phyloP scores from a whole-genome alignment of 2,329 filamentous ascomycete genomes.

The Phialemoniopsis sp. region DNA sequence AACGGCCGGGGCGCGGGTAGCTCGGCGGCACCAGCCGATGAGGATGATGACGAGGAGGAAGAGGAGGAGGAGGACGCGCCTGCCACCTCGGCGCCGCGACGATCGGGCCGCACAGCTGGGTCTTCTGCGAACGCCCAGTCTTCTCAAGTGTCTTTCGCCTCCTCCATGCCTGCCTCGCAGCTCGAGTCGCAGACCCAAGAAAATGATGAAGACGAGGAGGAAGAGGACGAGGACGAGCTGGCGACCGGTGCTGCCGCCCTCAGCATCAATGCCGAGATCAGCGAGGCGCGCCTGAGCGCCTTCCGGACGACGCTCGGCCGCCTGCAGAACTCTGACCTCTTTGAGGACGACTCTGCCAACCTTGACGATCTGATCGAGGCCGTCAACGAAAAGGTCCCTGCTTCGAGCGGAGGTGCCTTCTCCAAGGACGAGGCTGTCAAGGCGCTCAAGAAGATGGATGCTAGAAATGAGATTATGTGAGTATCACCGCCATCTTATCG shows the following conservation, averaged over 20 bases:
- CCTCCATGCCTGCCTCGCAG: slow-evolving; percentile 74
- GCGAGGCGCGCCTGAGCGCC: slow-evolving; percentile 57
- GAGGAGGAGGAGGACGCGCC: slow-evolving; percentile 48
- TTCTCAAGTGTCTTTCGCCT: slow-evolving; percentile 69
- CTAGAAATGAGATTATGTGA: slow-evolving; percentile 89
- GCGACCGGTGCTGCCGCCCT: slow-evolving; percentile 35
- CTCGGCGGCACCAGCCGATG: slow-evolving; percentile 32
- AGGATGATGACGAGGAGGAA: slow-evolving; percentile 41
- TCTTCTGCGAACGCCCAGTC: slow-evolving; percentile 23
- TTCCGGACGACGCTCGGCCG: slow-evolving; percentile 83
- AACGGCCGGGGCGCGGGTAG: slow-evolving; percentile 14
- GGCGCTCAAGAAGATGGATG: slow-evolving; percentile 76
- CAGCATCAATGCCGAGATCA: slow-evolving; percentile 40
- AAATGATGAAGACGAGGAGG: slow-evolving; percentile 36
- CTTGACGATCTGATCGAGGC: slow-evolving; percentile 71
- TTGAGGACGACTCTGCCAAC: slow-evolving; percentile 78
- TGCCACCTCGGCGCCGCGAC: slow-evolving; percentile 34
- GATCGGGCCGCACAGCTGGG: slow-evolving; percentile 27
- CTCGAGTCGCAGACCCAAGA: slow-evolving; percentile 35
- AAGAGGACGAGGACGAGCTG: slow-evolving; percentile 37
- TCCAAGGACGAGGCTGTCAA: slow-evolving; percentile 66
- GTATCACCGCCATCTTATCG: slow-evolving; percentile 26
- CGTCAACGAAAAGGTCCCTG: slow-evolving; percentile 69
- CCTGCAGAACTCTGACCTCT: slow-evolving; percentile 77
- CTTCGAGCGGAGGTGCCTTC: slow-evolving; percentile 55